Percentiles rank a stretch among this genome's conserved stretches.
Conservation (phyloP, 2,329 filamentous ascomycete genomes). For the Bipolaris victoriae region DNA sequence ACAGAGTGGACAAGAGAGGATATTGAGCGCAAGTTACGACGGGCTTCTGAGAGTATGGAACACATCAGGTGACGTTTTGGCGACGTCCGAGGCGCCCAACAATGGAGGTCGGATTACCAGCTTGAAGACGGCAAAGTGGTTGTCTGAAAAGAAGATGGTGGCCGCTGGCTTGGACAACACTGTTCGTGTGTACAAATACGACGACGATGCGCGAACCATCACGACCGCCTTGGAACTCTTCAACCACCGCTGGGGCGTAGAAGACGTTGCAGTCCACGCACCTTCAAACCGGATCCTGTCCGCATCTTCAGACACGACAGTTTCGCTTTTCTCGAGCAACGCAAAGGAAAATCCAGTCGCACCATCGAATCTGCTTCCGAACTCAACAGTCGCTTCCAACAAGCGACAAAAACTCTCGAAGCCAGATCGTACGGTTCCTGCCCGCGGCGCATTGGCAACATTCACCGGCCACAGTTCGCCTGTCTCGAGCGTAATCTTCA, state of each 20-base stretch:
- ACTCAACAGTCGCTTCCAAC: constrained; percentile 64
- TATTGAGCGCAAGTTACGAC: constrained; percentile 94
- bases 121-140: constrained; percentile 80
- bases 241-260: constrained; percentile 77
- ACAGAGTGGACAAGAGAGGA: constrained; percentile 67
- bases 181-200: constrained; percentile 88
- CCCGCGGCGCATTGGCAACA: constrained; percentile 79
- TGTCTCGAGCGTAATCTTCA: constrained; percentile 83
- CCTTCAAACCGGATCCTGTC: constrained; percentile 80
- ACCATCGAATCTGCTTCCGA: constrained; percentile 71
- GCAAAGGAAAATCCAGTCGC: constrained; percentile 78
- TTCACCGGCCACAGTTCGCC: constrained; percentile 74
- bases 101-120: constrained; percentile 71
- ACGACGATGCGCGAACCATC: constrained; percentile 67
- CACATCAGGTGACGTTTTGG: constrained; percentile 81
- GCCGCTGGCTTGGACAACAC: constrained; percentile 86
- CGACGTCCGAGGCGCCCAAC: constrained; percentile 70
- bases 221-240: constrained; percentile 81
- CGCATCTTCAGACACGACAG: constrained; percentile 78
- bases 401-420: constrained; percentile 78
- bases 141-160: constrained; percentile 77
- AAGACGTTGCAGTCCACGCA: constrained; percentile 75
- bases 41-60: constrained; percentile 87
- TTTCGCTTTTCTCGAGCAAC: constrained; percentile 88
- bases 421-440: constrained; percentile 65